A percentile compares a stretch with the other conserved stretches of the same genome.
These are phyloP conservation scores for Austroboletus novae-zelandiae DNA, from an alignment of 1,284 basidiomycete genomes.

Conservation along the genomic window DNA sequence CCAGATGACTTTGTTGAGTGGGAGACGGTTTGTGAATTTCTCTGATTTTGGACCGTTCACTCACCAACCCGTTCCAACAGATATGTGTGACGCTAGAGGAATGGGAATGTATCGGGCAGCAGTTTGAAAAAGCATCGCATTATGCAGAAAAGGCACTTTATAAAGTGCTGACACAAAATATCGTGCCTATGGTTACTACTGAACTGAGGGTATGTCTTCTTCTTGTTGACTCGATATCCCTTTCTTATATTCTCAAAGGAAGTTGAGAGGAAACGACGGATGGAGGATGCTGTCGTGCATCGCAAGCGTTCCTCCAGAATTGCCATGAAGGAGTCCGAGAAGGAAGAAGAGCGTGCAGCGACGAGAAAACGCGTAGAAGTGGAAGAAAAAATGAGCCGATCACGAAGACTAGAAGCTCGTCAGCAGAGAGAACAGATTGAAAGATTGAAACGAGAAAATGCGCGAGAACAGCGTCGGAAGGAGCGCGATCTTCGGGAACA, in stretches of 20 bases:
- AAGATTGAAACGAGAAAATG: constrained; percentile 53
- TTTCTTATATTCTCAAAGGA: constrained; percentile 44
- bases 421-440: constrained; percentile 64
- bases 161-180: constrained; percentile 59
- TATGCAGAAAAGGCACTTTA: constrained; percentile 77
- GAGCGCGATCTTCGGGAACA: constrained; percentile 46
- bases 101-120: constrained; percentile 74
- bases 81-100: constrained; percentile 78
- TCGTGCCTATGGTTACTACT: constrained; percentile 67
- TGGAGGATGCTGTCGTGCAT: constrained; percentile 70
- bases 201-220: constrained; percentile 43
- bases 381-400: constrained; percentile 60
- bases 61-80: constrained; percentile 36
- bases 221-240: not conserved
- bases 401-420: constrained; percentile 61
- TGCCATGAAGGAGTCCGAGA: constrained; percentile 69
- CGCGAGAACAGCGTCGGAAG: constrained; percentile 49
- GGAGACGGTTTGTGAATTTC: constrained; percentile 65
- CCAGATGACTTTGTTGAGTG: constrained; percentile 71
- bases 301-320: constrained; percentile 85
- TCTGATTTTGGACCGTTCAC: not conserved
- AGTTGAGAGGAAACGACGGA: constrained; percentile 53
- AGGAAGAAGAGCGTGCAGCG: constrained; percentile 60
- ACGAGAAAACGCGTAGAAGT: constrained; percentile 59
- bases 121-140: constrained; percentile 73